Evolutionary conservation across 257 asterid genomes (phyloP).

Genomic region (Plantago major): DNA sequence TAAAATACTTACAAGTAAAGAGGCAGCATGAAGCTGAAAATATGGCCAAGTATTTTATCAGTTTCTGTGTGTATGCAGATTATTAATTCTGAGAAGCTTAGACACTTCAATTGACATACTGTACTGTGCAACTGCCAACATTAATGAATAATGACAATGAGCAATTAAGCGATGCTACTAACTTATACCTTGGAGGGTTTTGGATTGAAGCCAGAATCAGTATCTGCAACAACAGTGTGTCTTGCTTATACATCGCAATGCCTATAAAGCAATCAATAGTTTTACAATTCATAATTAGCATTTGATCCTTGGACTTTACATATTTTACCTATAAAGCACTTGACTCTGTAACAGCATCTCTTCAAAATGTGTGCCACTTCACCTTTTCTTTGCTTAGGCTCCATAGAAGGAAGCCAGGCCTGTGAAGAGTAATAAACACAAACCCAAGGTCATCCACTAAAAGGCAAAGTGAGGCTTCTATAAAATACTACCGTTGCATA

Average conservation of each 20-base stretch:
- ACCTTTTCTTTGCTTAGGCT: slow-evolving; percentile 43
- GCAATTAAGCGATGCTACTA: too few relatives aligned
- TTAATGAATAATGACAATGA: background rate
- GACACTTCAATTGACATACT: too few relatives aligned
- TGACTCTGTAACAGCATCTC: slow-evolving; percentile 57
- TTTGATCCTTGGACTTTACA: too few relatives aligned
- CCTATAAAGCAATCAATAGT: background rate
- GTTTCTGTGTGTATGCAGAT: too few relatives aligned
- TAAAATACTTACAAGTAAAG: too few relatives aligned
- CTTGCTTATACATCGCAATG: slow-evolving; percentile 3
- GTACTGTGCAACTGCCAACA: too few relatives aligned
- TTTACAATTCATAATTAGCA: background rate
- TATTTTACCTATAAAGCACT: slow-evolving; percentile 66
- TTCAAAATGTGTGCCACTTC: slow-evolving; percentile 38
- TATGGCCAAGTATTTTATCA: too few relatives aligned
- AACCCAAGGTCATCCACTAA: background rate
- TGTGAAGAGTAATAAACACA: slow-evolving; percentile 9
- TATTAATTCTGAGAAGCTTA: too few relatives aligned
- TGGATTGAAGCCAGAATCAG: slow-evolving; percentile 77
- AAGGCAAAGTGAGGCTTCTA: too few relatives aligned
- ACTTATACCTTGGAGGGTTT: slow-evolving; percentile 61
- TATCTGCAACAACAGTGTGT: slow-evolving; percentile 45
- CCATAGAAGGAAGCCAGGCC: slow-evolving; percentile 81
- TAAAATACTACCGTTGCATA: too few relatives aligned
- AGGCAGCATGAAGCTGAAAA: too few relatives aligned